These are phyloP conservation scores for Xylaria multiplex DNA, from an alignment of 2,329 filamentous ascomycete genomes.

Conservation along the genomic window DNA sequence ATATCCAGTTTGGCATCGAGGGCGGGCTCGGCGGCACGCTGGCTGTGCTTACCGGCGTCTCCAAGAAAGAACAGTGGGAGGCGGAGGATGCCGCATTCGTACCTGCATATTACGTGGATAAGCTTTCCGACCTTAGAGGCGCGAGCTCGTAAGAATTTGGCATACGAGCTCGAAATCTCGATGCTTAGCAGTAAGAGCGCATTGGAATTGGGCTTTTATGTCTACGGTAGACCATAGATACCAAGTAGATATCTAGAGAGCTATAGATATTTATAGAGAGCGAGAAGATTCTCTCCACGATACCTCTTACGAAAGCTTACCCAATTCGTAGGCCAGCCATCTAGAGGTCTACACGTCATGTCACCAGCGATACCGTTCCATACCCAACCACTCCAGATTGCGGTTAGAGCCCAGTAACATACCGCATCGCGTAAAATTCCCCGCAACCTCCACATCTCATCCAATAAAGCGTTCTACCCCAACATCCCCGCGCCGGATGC, in stretches of 20 bases:
- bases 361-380: conserved; percentile 3
- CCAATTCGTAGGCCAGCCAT: neutral
- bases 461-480: conserved; percentile 34
- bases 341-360: neutral
- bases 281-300: neutral
- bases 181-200: conserved; percentile 1
- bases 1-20: conserved; percentile 94
- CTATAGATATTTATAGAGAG: conserved; percentile 8
- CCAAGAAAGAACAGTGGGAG: conserved; percentile 84
- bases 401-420: conserved; percentile 12
- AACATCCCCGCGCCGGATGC: conserved; percentile 31
- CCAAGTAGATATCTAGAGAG: conserved; percentile 15
- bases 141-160: conserved; percentile 36
- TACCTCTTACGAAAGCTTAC: neutral
- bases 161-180: neutral
- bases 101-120: conserved; percentile 86
- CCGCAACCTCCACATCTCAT: conserved; percentile 39
- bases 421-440: conserved; percentile 33
- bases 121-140: conserved; percentile 77
- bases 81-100: conserved; percentile 73
- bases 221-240: conserved; percentile 20
- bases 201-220: conserved; percentile 4
- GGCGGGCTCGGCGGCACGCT: conserved; percentile 90
- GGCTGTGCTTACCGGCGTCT: conserved; percentile 90
- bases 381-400: neutral